Evolutionary conservation across 2,329 filamentous ascomycete species (phyloP).

Genomic region (Pseudogymnoascus sp.): DNA sequence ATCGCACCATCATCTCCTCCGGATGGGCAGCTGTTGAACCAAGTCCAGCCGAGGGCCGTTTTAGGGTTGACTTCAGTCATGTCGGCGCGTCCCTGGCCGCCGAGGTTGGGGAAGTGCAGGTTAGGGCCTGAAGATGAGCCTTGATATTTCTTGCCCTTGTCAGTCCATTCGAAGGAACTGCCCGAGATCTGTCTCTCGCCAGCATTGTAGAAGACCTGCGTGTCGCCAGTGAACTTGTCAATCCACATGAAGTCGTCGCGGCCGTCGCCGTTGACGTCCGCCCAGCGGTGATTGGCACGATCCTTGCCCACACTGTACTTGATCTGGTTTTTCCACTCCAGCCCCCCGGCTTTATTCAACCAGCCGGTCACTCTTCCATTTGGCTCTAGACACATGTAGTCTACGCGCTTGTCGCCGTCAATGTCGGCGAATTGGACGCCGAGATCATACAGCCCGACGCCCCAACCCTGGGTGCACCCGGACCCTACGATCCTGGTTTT

Average conservation of each 20-base stretch:
- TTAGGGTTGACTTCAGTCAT: slow-evolving; percentile 15
- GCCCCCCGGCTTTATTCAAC: slow-evolving; percentile 19
- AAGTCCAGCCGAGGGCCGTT: background rate
- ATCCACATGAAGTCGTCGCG: slow-evolving; percentile 30
- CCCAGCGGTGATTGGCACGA: slow-evolving; percentile 32
- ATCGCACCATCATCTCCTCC: no score
- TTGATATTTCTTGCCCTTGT: slow-evolving; percentile 10
- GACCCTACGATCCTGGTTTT: background rate
- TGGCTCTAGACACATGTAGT: slow-evolving; percentile 30
- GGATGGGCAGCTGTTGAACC: background rate
- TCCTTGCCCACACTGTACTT: slow-evolving; percentile 27
- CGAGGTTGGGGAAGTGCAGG: slow-evolving; percentile 23
- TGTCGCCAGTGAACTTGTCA: slow-evolving; percentile 31
- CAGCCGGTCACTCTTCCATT: slow-evolving; percentile 25
- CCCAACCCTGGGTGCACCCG: slow-evolving; percentile 23
- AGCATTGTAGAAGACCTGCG: slow-evolving; percentile 28
- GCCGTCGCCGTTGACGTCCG: slow-evolving; percentile 35
- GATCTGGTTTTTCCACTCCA: slow-evolving; percentile 23
- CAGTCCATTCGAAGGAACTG: slow-evolving; percentile 18
- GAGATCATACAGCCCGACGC: slow-evolving; percentile 24
- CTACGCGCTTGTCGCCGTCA: slow-evolving; percentile 25
- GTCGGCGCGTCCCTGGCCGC: slow-evolving; percentile 25
- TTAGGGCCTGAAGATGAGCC: slow-evolving; percentile 16
- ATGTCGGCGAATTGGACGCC: slow-evolving; percentile 30
- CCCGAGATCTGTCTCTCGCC: slow-evolving; percentile 17